Evolutionary conservation across 78 protist species (phyloP).

Genomic region (Planoprotostelium fungivorum): DNA sequence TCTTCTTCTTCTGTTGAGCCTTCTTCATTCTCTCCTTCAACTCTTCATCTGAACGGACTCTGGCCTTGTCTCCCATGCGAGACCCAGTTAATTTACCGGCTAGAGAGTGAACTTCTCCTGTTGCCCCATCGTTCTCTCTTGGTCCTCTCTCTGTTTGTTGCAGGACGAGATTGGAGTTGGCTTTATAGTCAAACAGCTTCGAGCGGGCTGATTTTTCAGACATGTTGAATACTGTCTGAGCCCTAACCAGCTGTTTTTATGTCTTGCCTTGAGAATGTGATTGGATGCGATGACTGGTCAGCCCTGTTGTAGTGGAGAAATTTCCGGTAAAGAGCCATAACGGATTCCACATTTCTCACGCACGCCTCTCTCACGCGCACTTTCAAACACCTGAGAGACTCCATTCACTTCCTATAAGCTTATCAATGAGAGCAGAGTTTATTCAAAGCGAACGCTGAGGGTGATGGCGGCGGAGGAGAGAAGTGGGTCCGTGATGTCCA

Average conservation of each 20-base stretch:
- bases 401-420: too few species aligned
- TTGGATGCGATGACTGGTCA: too few species aligned
- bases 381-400: too few species aligned
- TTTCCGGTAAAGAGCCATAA: too few species aligned
- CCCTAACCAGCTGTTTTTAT: too few species aligned
- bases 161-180: neutral
- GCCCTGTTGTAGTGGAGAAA: too few species aligned
- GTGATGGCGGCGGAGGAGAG: conserved; percentile 16
- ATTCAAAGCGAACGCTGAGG: neutral
- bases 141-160: neutral
- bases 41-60: neutral
- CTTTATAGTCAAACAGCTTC: neutral
- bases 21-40: neutral
- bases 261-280: too few species aligned
- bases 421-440: too few species aligned
- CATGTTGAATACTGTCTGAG: too few species aligned
- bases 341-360: too few species aligned
- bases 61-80: neutral
- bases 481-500: conserved; percentile 58
- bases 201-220: neutral
- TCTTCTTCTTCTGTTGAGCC: neutral
- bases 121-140: neutral
- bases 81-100: neutral
- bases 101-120: neutral
- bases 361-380: too few species aligned